Evolutionary conservation across 352 stramenopile genomes (phyloP), one percentile per base, ranked within the genome.

Genomic region (Pythium chondricola): DNA sequence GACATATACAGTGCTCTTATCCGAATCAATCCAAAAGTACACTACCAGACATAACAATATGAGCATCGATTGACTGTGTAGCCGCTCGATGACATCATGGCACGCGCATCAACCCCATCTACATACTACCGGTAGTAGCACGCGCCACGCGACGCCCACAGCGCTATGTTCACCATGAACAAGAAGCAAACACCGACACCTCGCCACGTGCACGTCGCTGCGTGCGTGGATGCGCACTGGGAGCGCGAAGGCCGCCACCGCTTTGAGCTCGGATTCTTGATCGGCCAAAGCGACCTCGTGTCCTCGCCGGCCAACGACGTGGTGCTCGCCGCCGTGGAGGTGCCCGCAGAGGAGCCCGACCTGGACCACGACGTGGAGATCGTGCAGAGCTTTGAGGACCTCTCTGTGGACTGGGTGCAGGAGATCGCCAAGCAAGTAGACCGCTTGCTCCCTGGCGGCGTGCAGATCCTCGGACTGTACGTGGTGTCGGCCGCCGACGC

Each of bases 361-460:
- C 43, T 59, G 9, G 51, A 59, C 31, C 51, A 59, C 58, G 65
- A 79, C 37, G 52, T 54, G 45, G 69, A 76, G 3, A 46, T 52
- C 1, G 47, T 57, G 1, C 61, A 48, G 13, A 41, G 56, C 45
- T 71, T 85, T 31, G 58, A 57, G 6, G 73, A 87, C 41, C 54
- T 89, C 31, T 85, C 74, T 11, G 57, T 68, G 18, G 74, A 87
- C 10, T 89, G 78, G 78, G 58, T 80, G 37, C 56, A 75, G 50
- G 72, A 85, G 38, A 68, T 79, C 56, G 65, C 74, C 30, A 71
- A 78, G 48, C 78, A 89, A 43, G 51, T 87, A n/a, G 73, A 87
- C 21, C 73, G 69, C 22, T 37, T 89, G 36, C 56, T 89, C 4
- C 74, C 78, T 2, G 78, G 78, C 5, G 78, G 78, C 17, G 56